phyloP scores from a whole-genome alignment of 2,329 filamentous ascomycete species.

The Xylaria sp. region DNA sequence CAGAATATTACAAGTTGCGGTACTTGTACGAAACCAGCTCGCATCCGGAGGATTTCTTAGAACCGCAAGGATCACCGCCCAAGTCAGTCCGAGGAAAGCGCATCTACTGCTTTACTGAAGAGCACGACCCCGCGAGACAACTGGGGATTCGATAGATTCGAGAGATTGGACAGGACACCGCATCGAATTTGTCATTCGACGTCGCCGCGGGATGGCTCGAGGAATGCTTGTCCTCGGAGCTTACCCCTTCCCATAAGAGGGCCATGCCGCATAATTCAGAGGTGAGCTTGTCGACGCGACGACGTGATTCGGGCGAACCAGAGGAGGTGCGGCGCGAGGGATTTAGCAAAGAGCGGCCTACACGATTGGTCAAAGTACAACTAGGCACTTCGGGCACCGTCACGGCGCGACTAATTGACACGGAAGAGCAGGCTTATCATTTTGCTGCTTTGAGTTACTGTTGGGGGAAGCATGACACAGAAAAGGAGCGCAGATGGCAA shows the following conservation, averaged over 20 bases:
- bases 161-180: background rate
- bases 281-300: background rate
- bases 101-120: background rate
- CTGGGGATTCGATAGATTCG: background rate
- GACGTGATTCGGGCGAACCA: background rate
- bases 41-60: background rate
- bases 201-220: background rate
- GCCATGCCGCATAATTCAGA: background rate
- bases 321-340: background rate
- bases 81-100: background rate
- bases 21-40: background rate
- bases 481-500: background rate
- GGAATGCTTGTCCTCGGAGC: background rate
- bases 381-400: background rate
- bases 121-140: background rate
- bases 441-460: background rate
- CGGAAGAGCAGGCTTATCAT: background rate
- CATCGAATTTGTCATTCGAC: background rate
- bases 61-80: background rate
- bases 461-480: background rate
- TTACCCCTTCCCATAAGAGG: background rate
- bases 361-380: background rate
- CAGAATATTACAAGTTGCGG: background rate
- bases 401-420: background rate
- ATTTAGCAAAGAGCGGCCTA: background rate